Conservation (phyloP, 306 rosid genomes). For the Amphicarpaea edgeworthii region DNA sequence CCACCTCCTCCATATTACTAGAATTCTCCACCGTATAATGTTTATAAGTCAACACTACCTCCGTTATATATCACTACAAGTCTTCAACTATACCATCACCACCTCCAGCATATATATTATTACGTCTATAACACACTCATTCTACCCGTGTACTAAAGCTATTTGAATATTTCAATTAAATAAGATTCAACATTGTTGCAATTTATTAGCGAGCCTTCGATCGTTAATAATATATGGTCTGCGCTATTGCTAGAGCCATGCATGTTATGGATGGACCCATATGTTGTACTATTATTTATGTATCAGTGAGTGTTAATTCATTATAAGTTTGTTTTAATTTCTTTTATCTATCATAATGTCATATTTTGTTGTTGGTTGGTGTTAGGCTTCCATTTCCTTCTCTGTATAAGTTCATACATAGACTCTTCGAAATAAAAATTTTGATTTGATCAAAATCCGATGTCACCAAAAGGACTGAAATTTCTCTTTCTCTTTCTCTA, state of each 20-base stretch:
- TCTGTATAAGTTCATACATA: neutral
- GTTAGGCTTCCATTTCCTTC: conserved; percentile 8
- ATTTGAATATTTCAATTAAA: neutral
- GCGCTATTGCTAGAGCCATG: neutral
- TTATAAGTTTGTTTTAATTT: neutral
- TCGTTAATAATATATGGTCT: neutral
- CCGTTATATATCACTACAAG: conserved; percentile 12
- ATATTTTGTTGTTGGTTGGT: conserved; percentile 1
- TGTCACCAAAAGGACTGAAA: neutral
- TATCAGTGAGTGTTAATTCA: neutral
- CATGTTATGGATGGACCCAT: neutral
- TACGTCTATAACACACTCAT: neutral
- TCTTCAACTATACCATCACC: neutral
- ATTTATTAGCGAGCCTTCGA: neutral
- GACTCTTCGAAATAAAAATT: neutral
- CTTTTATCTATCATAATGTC: neutral
- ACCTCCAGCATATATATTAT: neutral
- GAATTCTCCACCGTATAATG: neutral
- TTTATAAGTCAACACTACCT: neutral
- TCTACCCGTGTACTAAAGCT: neutral
- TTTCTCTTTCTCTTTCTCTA: neutral
- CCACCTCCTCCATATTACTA: neutral
- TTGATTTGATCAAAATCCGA: conserved; percentile 15
- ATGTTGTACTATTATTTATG: neutral
- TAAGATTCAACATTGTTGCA: conserved; percentile 2